Base-by-base conservation (phyloP, 768 basidiomycete species). In the Auricularia cornea region DNA sequence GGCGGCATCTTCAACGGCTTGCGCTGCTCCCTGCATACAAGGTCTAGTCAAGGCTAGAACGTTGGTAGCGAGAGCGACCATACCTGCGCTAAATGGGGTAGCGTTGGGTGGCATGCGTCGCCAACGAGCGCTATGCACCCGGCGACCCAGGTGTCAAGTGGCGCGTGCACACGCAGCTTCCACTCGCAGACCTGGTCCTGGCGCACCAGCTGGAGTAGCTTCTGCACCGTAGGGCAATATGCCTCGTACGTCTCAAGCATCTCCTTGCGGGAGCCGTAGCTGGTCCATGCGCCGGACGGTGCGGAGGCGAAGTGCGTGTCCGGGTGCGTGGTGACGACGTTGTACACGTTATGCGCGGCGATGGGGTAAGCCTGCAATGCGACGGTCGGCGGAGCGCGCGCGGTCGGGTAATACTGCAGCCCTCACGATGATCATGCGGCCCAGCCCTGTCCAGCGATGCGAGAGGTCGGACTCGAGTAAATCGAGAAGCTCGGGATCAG, bases 1-100 rank as follows among this genome's bases (percentile, higher is more conserved):
- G 0, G 74, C 74, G 2, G 70, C 77, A 63, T 80, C 78, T 62
- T 80, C 78, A 28, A 78, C 72, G 1, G 77, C 78, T 59, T 78
- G 75, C 1, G 79, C 74, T 3, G 77, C 78, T 5, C 78, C 78
- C 65, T 77, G 73, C 1, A 63, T 61, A 20, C 59, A 30, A 30
- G 31, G 41, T 26, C 28, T 18, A 23, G 57, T 28, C n/a, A n/a
- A n/a, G n/a, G 5, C 11, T 18, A n/a, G 56, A 40, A 41, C n/a
- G n/a, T n/a, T n/a, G 30, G n/a, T 28, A 26, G 23, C 29, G 59
- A 18, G 16, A 31, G 11, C 28, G 54, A 30, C 5, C 63, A 30
- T n/a, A 64, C 64, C 54, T 68, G 68, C 11, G 72, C 70, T 16
- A 73, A 60, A 66, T 72, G 72, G 2, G 74, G 74, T 3, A 76